A percentile compares a stretch with the other conserved stretches of the same genome.
These are phyloP conservation scores for Martensiomyces pterosporus DNA, from an alignment of 192 early-diverging fungal species.

Conservation along the genomic window DNA sequence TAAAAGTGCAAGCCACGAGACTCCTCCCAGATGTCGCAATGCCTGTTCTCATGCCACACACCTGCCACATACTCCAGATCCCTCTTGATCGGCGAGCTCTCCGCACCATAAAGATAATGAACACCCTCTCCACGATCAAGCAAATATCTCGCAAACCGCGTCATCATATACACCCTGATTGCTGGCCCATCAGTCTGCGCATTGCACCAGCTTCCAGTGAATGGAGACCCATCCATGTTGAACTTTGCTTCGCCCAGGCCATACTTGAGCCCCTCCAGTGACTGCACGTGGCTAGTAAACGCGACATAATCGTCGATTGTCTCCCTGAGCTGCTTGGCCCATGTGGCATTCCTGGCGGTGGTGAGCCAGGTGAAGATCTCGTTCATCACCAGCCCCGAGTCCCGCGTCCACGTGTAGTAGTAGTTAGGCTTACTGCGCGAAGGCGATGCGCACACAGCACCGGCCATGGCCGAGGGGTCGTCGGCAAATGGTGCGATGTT, in stretches of 20 bases:
- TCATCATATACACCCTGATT: conserved; percentile 36
- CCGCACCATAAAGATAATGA: conserved; percentile 20
- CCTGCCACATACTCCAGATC: conserved; percentile 63
- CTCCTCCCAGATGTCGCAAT: conserved; percentile 83
- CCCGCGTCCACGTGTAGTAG: conserved; percentile 72
- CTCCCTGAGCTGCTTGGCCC: neutral
- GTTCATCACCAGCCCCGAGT: conserved; percentile 58
- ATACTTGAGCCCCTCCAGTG: neutral
- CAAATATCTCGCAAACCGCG: conserved; percentile 9
- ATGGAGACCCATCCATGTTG: conserved; percentile 55
- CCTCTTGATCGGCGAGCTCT: conserved; percentile 29
- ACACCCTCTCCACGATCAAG: neutral
- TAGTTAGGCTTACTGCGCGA: conserved; percentile 57
- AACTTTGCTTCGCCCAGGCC: conserved; percentile 66
- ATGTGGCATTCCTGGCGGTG: neutral
- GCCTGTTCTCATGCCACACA: conserved; percentile 42
- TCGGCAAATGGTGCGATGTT: conserved; percentile 29
- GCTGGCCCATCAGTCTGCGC: conserved; percentile 70
- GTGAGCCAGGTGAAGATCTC: conserved; percentile 36
- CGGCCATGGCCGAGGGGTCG: conserved; percentile 23
- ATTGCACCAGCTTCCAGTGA: conserved; percentile 54
- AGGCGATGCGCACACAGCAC: conserved; percentile 48
- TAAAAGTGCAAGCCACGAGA: conserved; percentile 64
- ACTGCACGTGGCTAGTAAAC: conserved; percentile 32
- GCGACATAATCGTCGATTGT: conserved; percentile 20